Evolutionary conservation across 306 rosid species (phyloP), one percentile per base, ranked within the genome.

Genomic region (Castanea mollissima): DNA sequence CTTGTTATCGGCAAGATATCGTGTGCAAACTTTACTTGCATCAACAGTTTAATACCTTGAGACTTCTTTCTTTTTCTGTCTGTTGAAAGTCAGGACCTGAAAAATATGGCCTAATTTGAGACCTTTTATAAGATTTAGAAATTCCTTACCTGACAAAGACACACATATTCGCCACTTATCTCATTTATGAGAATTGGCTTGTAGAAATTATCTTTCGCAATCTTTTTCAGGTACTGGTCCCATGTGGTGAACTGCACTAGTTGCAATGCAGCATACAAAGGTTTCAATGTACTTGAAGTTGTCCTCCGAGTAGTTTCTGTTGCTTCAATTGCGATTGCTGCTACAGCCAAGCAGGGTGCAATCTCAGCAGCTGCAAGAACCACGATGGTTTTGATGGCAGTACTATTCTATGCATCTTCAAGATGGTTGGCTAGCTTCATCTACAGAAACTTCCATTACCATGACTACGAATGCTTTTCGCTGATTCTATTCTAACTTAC

Each of bases 221-320:
- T 35, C 14, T 23, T 81, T 70, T 38, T 63, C 90, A 92, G 98
- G 89, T 95, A 95, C 76, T 77, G 92, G 96, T 81, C 89, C 25
- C 99, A 95, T 73, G 97, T 91, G 81, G 92, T 90, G 76, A 92
- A 91, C 68, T 95, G 99, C 84, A 51, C 76, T 71, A 92, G 99
- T 76, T 95, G 98, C 88, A 90, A 38, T 77, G 76, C 72, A 18
- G 99, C 94, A 10, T 76, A 95, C 41, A 93, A 93, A 84, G 87
- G 91, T 74, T 90, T 95, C 14, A 89, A 83, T 8, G 87, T 83
- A 41, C 87, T 80, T 12, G 93, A 95, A 80, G 91, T 92, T 55
- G 74, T 67, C 49, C 81, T 95, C 69, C 92, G 89, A 83, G 81
- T 90, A 10, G 21, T 83, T 74, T 85, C 96, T 6, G 70, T 95